Evolutionary conservation across 768 basidiomycete species (phyloP).

Genomic region (Hygrocybe punicea): DNA sequence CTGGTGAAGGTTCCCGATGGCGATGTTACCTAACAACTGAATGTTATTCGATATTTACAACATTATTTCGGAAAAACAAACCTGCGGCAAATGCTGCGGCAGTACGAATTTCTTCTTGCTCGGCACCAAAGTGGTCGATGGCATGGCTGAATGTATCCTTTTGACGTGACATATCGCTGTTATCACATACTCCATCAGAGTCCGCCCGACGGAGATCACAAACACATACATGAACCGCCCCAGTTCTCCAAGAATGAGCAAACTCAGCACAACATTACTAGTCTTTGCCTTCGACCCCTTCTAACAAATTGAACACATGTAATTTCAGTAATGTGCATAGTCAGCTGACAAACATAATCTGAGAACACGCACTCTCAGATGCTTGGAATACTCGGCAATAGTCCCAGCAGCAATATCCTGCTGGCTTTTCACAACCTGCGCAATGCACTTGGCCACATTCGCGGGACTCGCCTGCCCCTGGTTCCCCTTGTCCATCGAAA

Average conservation of each 20-base stretch:
- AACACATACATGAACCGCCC: slow-evolving; percentile 78
- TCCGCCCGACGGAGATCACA: slow-evolving; percentile 2
- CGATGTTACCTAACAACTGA: slow-evolving; percentile 76
- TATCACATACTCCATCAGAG: neutral
- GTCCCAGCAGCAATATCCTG: slow-evolving; percentile 74
- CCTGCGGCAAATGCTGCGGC: slow-evolving; percentile 95
- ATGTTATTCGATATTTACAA: neutral
- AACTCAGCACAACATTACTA: slow-evolving; percentile 70
- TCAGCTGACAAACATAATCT: neutral
- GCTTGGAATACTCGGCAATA: slow-evolving; percentile 80
- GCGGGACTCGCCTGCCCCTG: slow-evolving; percentile 53
- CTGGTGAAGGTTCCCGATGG: slow-evolving; percentile 85
- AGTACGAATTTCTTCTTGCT: slow-evolving; percentile 81
- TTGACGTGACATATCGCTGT: slow-evolving; percentile 85
- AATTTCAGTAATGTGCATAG: neutral
- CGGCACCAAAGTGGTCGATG: slow-evolving; percentile 69
- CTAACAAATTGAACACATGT: slow-evolving; percentile 21
- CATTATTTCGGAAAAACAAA: slow-evolving; percentile 18
- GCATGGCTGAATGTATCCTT: slow-evolving; percentile 72
- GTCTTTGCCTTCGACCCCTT: slow-evolving; percentile 60
- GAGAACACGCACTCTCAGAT: slow-evolving; percentile 57
- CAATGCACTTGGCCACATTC: slow-evolving; percentile 84
- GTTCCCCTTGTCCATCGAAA: slow-evolving; percentile 59
- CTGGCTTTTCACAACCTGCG: slow-evolving; percentile 70
- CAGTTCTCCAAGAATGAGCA: slow-evolving; percentile 88